Base-by-base conservation (phyloP, 164 flowering plant genomes). In the Cinnamomum micranthum region DNA sequence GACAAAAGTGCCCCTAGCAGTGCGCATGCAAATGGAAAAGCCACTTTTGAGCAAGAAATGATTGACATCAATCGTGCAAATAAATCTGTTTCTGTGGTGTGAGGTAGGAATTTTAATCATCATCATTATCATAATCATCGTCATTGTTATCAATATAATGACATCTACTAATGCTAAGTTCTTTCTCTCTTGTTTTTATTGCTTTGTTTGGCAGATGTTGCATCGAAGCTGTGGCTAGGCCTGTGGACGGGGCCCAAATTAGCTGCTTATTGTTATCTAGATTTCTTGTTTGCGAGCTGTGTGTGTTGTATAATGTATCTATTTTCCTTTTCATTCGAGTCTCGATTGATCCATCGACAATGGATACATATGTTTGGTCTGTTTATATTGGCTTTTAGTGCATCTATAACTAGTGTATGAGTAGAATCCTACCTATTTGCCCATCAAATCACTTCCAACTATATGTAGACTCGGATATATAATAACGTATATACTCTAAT, bases 201-300 rank as follows among this genome's bases (percentile, higher is more conserved):
- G 9, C 67, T 24, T 33, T 67, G 14, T 5, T 17, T 28, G 28
- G 69, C 69, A 67, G 69, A 67, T 28, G 47, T 31, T 67, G 50
- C 19, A 31, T 28, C 14, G 69, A 20, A 31, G 69, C 28, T 28
- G 50, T 31, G 69, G 27, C 17, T 31, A 7, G 41, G 22, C 11
- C 14, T 66, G 33, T 67, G 50, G 47, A 14, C 19, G 47, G n/a
- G 47, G 28, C 28, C 14, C 17, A 6, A 10, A 33, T 67, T 67
- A 25, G 50, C 14, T 67, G 47, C 47, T 33, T 7, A 7, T 28
- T 67, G 69, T 24, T 67, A 20, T 67, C 69, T 28, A 67, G 69
- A 17, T 67, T 9, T 9, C 68, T 13, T 65, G 68, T 14, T 23
- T 65, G 68, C 14, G 68, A 65, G 68, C 68, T 65, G 68, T 64